Evolutionary conservation across 805 yeast genomes (phyloP), one percentile per base, ranked within the genome.

Genomic region (Candida pseudofarinosa): DNA sequence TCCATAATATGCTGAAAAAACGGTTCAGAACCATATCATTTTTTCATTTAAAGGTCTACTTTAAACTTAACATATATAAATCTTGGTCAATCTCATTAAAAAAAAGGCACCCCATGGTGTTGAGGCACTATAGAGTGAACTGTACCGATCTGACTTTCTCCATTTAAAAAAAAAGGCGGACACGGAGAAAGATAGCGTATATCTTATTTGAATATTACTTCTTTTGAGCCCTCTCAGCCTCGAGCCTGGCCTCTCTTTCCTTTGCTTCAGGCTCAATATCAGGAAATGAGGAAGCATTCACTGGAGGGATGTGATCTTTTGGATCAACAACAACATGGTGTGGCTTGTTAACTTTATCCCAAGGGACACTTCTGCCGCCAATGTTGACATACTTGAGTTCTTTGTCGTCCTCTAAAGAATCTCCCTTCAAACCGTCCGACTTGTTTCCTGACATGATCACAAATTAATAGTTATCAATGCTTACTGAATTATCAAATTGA

Each of bases 311-410:
- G 39, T 53, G 58, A 12, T 51, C 40, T 16, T 40, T 33, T 7
- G 67, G 67, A 33, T 55, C 48, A 19, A 60, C 36, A 16, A 59
- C 56, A 14, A 58, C 69, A 26, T 58, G 39, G 47, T 70, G 76
- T 3, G 76, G 76, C 46, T 65, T 67, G 53, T 59, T 67, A 47
- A 71, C 63, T 35, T 40, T 40, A 38, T 50, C 52, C 44, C 65
- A 62, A 4, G 74, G 75, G 8, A 70, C 71, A 42, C 51, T 52
- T 42, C 55, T 58, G 36, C 71, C 72, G 16, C 67, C 69, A 33
- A 70, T 53, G 38, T 67, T 52, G 19, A 66, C 59, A 15, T 32
- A 32, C 14, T 23, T 23, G 26, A 56, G 39, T 31, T 62, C 44
- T 35, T 52, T 54, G 26, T 62, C 57, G 5, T 59, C 53, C 35